Base-by-base conservation (phyloP, 2,329 filamentous ascomycete species). In the Alternaria incomplexa region DNA sequence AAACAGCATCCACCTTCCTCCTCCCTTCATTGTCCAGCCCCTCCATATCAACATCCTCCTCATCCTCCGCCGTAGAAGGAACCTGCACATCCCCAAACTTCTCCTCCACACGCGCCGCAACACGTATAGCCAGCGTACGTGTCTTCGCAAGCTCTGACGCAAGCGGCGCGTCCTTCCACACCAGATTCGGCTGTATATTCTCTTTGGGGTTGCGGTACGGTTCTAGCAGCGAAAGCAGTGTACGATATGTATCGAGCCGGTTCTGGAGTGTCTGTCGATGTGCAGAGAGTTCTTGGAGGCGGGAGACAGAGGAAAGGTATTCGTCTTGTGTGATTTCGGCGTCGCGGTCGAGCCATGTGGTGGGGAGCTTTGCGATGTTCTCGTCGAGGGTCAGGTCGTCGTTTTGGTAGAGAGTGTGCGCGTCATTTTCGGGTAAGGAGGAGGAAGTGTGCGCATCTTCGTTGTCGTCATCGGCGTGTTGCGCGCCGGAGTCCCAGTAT, bases 71-170 rank as follows among this genome's bases (percentile, higher is more conserved):
- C 1, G 72, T 74, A 22, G 67, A 68, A n/a, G 73, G 71, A 5
- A 75, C 73, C 53, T 73, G 68, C 12, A 75, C 69, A 60, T 75
- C 65, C 2, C 68, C 75, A 57, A 74, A 74, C 57, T 53, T 70
- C 63, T 78, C 77, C 1, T 62, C 72, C 3, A 81, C 67, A 54
- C 79, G 71, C 5, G 75, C 79, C 4, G 75, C 75, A 30, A 81
- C 79, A 11, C 80, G 63, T 44, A 81, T 76, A 12, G 78, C 77
- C 64, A 93, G 78, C 67, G 89, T 82, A 32, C 89, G 85, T 85
- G 90, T 91, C 65, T 85, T 86, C 75, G 89, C 86, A 58, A 93
- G 80, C 78, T 93, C 90, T 56, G 81, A 82, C 73, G 90, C 90
- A 10, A 93, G 77, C 51, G 88, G 85, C 2, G 89, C 88, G 73